Conservation (phyloP, 441 rosid genomes). For the Macaranga tanarius region DNA sequence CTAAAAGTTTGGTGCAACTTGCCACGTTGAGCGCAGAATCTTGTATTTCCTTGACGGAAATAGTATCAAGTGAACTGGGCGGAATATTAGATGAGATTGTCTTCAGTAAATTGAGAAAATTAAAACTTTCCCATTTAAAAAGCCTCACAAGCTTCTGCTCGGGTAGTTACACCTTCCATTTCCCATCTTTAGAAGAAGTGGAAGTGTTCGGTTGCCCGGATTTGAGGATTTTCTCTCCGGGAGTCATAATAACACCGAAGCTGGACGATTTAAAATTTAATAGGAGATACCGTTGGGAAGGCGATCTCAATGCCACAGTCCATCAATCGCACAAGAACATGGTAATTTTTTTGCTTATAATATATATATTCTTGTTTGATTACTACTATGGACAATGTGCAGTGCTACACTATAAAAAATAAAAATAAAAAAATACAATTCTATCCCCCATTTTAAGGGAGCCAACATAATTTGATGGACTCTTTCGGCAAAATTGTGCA, state of each 20-base stretch:
- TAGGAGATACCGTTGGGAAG: no score
- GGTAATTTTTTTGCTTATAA: not conserved
- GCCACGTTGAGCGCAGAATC: not conserved
- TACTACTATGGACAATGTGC: no score
- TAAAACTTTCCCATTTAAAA: no score
- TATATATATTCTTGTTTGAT: no score
- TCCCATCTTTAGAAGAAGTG: conserved; percentile 17
- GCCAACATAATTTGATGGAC: no score
- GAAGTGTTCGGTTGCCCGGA: conserved; percentile 10
- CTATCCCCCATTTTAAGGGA: no score
- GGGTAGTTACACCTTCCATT: not conserved
- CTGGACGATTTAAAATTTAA: no score
- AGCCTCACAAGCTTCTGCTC: no score
- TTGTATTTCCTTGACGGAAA: not conserved
- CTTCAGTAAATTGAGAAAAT: no score
- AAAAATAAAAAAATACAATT: no score
- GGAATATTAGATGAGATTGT: not conserved
- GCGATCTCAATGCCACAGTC: not conserved
- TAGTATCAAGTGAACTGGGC: not conserved
- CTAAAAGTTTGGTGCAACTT: not conserved
- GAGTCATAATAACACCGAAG: not conserved
- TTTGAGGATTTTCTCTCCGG: conserved; percentile 16
- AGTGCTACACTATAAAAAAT: no score
- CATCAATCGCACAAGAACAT: not conserved
- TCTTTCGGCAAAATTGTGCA: no score